Evolutionary conservation across 192 early-diverging fungal species (phyloP).

Genomic region (Linderina pennispora): DNA sequence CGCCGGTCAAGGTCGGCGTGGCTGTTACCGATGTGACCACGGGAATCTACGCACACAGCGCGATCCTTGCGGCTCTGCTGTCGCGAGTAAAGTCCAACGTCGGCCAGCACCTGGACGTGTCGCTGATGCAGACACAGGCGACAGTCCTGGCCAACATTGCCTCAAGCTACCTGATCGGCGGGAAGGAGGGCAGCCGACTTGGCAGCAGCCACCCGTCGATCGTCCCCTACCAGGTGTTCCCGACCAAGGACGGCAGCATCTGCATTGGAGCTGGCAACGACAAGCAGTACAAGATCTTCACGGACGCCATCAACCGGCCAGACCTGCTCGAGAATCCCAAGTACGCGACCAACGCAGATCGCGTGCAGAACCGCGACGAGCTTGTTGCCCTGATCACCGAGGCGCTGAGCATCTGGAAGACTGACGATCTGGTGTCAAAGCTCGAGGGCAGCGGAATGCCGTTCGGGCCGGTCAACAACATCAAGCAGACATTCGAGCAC

Average conservation of each 20-base stretch:
- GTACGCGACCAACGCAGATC: conserved; percentile 63
- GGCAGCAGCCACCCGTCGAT: conserved; percentile 88
- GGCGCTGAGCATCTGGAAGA: conserved; percentile 46
- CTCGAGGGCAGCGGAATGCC: conserved; percentile 70
- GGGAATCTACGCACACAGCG: conserved; percentile 83
- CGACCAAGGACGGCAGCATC: conserved; percentile 69
- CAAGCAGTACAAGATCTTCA: conserved; percentile 69
- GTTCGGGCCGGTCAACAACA: conserved; percentile 77
- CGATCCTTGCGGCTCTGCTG: conserved; percentile 82
- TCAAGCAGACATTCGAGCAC: conserved; percentile 70
- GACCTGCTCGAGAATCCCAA: conserved; percentile 44
- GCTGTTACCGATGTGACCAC: conserved; percentile 82
- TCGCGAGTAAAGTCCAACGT: conserved; percentile 52
- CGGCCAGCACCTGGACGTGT: conserved; percentile 87
- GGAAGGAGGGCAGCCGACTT: conserved; percentile 71
- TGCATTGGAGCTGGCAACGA: conserved; percentile 93
- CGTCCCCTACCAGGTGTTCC: conserved; percentile 87
- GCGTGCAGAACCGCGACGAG: conserved; percentile 65
- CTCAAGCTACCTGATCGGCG: conserved; percentile 78
- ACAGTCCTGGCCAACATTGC: conserved; percentile 87
- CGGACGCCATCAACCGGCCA: conserved; percentile 42
- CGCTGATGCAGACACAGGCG: conserved; percentile 86
- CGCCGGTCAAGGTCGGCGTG: conserved; percentile 92
- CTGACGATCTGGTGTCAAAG: conserved; percentile 54
- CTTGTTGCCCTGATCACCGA: conserved; percentile 57